Percentiles rank a stretch among this genome's conserved stretches.
Conservation (phyloP, 2,329 filamentous ascomycete genomes). For the Aspergillus sp. region DNA sequence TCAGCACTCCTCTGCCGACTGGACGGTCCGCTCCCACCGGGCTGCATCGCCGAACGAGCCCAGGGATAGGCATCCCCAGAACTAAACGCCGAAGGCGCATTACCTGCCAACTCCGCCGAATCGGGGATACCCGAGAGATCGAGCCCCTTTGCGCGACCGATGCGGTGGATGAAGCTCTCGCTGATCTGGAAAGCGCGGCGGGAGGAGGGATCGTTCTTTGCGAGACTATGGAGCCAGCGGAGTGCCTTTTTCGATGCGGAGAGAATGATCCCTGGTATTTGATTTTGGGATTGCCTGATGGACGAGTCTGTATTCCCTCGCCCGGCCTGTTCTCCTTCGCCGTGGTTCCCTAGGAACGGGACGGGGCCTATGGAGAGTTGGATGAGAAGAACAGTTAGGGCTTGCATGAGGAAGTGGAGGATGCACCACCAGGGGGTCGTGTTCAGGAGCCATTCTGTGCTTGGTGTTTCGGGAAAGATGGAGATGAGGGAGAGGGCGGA, state of each 20-base stretch:
- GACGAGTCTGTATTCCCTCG: background rate
- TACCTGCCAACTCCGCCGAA: background rate
- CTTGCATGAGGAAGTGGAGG: constrained; percentile 44
- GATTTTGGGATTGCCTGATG: too few relatives aligned
- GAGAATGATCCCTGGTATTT: background rate
- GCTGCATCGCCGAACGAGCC: background rate
- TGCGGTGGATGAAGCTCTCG: background rate
- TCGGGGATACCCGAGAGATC: background rate
- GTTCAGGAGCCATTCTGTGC: constrained; percentile 31
- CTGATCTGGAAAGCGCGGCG: background rate
- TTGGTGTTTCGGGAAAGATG: constrained; percentile 33
- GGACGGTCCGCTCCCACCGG: background rate
- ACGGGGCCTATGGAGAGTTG: constrained; percentile 4
- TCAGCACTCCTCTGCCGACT: background rate
- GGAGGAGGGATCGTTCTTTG: background rate
- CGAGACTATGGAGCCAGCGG: background rate
- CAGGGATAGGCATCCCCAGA: too few relatives aligned
- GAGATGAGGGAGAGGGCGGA: constrained; percentile 23
- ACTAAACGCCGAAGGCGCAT: background rate
- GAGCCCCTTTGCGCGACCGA: background rate
- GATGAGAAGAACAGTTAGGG: constrained; percentile 39
- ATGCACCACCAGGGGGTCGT: constrained; percentile 43
- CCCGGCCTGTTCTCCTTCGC: background rate
- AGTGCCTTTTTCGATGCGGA: background rate
- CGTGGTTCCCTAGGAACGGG: background rate